These are phyloP conservation scores for Cornus controversa DNA, from an alignment of 148 eudicot genomes.

Conservation along the genomic window DNA sequence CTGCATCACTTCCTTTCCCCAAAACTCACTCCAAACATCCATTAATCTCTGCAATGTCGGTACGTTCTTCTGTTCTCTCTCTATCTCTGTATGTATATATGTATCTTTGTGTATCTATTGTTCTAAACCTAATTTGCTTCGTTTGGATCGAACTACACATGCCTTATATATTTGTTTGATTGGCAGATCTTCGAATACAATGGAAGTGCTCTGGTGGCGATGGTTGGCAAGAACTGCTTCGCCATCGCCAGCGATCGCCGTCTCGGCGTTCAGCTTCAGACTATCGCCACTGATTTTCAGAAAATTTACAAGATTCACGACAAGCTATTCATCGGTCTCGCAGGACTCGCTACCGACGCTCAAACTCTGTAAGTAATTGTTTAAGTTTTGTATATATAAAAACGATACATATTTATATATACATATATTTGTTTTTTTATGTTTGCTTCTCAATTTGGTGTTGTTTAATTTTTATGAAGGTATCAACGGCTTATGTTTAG, in stretches of 20 bases:
- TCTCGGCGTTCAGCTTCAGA: constrained; percentile 92
- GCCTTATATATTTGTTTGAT: neutral
- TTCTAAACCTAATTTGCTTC: neutral
- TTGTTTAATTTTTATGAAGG: constrained; percentile 36
- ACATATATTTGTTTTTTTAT: neutral
- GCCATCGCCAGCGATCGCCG: constrained; percentile 92
- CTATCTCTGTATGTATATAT: constrained; percentile 13
- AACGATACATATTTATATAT: no score
- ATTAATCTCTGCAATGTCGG: neutral
- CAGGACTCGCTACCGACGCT: constrained; percentile 83
- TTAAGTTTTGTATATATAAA: neutral
- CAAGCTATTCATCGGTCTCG: constrained; percentile 78
- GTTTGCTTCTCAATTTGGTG: neutral
- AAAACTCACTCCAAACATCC: neutral
- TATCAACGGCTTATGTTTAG: constrained; percentile 81
- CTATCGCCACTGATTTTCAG: constrained; percentile 92
- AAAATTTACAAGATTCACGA: constrained; percentile 67
- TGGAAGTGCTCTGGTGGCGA: constrained; percentile 92
- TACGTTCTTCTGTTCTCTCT: neutral
- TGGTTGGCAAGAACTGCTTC: constrained; percentile 96
- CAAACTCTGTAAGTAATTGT: constrained; percentile 66
- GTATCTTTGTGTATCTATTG: neutral
- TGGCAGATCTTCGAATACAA: constrained; percentile 94
- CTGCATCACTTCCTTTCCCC: neutral
- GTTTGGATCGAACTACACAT: neutral